Percentiles rank a stretch among this genome's conserved stretches.
Evolutionary conservation across 805 yeast genomes (phyloP).

Genomic region (Diddensiella caesifluorescens): DNA sequence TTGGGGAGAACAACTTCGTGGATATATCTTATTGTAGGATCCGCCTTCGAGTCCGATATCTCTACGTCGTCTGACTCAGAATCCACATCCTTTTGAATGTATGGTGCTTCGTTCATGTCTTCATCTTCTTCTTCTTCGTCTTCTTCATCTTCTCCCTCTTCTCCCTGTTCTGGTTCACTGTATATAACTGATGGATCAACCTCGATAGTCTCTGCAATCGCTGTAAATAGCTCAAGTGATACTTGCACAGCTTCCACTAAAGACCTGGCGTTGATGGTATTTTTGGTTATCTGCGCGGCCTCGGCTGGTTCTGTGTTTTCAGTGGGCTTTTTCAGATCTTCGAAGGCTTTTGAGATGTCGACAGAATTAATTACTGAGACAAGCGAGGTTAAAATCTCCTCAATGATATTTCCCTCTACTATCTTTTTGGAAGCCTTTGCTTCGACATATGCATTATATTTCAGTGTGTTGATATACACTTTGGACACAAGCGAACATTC

Average conservation of each 20-base stretch:
- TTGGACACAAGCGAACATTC: slow-evolving; percentile 16
- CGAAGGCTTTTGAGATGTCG: slow-evolving; percentile 13
- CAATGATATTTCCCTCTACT: slow-evolving; percentile 12
- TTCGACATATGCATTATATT: slow-evolving; percentile 24
- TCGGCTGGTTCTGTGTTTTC: slow-evolving; percentile 22
- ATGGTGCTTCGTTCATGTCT: slow-evolving; percentile 20
- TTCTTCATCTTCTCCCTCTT: slow-evolving; percentile 13
- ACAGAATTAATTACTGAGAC: slow-evolving; percentile 12
- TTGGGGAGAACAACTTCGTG: slow-evolving; percentile 14
- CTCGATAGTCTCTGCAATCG: slow-evolving; percentile 57
- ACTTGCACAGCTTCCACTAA: slow-evolving; percentile 60
- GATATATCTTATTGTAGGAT: slow-evolving; percentile 9
- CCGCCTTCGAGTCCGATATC: slow-evolving; percentile 17
- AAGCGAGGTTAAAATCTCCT: slow-evolving; percentile 16
- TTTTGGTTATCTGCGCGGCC: slow-evolving; percentile 17
- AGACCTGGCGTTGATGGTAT: slow-evolving; percentile 29
- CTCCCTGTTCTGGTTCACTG: slow-evolving; percentile 7
- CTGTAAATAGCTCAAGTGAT: slow-evolving; percentile 69
- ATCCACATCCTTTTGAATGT: slow-evolving; percentile 7
- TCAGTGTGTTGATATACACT: slow-evolving; percentile 28
- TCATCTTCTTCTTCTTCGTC: slow-evolving; percentile 18
- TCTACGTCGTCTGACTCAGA: slow-evolving; percentile 12
- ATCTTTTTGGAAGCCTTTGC: slow-evolving; percentile 8
- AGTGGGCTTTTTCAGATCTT: slow-evolving; percentile 15
- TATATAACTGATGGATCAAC: slow-evolving; percentile 17